Conservation (phyloP, 163 green algal genomes). For the Scenedesmus sp. region DNA sequence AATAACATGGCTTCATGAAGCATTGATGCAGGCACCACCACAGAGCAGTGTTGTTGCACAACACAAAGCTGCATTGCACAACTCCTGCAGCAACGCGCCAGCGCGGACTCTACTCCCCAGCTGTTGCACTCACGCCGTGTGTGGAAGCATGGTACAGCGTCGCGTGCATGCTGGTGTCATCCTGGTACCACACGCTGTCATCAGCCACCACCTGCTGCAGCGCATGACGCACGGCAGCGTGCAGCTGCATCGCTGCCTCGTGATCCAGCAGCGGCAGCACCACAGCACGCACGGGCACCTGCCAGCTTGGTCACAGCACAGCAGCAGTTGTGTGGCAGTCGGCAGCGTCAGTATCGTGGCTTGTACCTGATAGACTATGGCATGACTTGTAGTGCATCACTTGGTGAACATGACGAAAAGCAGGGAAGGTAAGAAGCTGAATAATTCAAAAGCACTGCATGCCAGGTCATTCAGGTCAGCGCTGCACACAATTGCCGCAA, state of each 20-base stretch:
- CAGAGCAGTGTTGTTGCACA: too few relatives aligned
- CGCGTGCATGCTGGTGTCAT: constrained; percentile 68
- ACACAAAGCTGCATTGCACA: too few relatives aligned
- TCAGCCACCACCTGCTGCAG: constrained; percentile 57
- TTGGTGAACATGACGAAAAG: not conserved
- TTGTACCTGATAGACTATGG: constrained; percentile 20
- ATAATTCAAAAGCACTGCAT: not conserved
- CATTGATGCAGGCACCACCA: too few relatives aligned
- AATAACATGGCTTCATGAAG: too few relatives aligned
- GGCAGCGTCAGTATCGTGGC: too few relatives aligned
- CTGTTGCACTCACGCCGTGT: constrained; percentile 58
- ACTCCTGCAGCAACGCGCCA: too few relatives aligned
- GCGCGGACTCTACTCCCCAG: not conserved
- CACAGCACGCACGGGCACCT: constrained; percentile 57
- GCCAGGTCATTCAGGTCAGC: not conserved
- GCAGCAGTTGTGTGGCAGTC: too few relatives aligned
- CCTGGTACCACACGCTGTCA: constrained; percentile 74
- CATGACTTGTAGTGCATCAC: not conserved
- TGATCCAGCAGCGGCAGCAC: constrained; percentile 62
- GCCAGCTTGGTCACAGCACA: constrained; percentile 38
- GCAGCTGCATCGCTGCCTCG: constrained; percentile 48
- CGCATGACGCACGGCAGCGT: constrained; percentile 50
- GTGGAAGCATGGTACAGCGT: constrained; percentile 79
- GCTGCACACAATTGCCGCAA: not conserved
- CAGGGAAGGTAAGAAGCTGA: not conserved